Conservation (phyloP, 805 yeast species). For the Starmerella cellae region DNA sequence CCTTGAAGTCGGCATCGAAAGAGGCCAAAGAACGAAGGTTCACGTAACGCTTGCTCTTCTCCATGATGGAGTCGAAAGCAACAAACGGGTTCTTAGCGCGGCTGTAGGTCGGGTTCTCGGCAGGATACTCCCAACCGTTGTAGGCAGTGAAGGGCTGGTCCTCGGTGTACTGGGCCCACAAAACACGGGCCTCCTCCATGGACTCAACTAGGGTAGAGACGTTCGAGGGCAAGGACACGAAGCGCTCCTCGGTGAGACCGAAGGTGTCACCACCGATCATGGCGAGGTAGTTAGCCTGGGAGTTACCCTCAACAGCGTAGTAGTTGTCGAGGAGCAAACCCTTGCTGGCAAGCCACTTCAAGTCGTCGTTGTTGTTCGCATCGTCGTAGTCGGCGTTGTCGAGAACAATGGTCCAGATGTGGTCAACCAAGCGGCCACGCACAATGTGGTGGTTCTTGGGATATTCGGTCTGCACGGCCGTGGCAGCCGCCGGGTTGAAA, state of each 20-base stretch:
- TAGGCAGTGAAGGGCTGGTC: slow-evolving; percentile 41
- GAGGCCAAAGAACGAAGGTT: slow-evolving; percentile 38
- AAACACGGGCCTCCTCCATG: slow-evolving; percentile 34
- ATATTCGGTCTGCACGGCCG: slow-evolving; percentile 24
- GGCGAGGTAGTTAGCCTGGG: slow-evolving; percentile 42
- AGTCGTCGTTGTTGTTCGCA: slow-evolving; percentile 35
- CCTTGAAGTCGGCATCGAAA: slow-evolving; percentile 32
- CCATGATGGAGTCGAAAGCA: slow-evolving; percentile 32
- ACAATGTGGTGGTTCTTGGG: slow-evolving; percentile 24
- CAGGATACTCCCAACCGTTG: slow-evolving; percentile 36
- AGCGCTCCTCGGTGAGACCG: slow-evolving; percentile 36
- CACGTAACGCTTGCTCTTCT: slow-evolving; percentile 29
- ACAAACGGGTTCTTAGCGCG: slow-evolving; percentile 42
- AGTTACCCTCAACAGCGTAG: slow-evolving; percentile 41
- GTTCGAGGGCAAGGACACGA: slow-evolving; percentile 34
- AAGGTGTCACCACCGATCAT: slow-evolving; percentile 41
- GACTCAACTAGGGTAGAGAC: slow-evolving; percentile 39
- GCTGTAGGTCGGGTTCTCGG: slow-evolving; percentile 34
- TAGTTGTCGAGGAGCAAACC: slow-evolving; percentile 39
- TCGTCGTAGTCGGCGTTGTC: slow-evolving; percentile 42
- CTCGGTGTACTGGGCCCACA: slow-evolving; percentile 45
- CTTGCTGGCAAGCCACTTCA: slow-evolving; percentile 30
- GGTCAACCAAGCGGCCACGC: slow-evolving; percentile 23
- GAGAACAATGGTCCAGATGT: slow-evolving; percentile 34
- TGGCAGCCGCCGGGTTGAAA: slow-evolving; percentile 24